Conservation (phyloP, 1,284 basidiomycete genomes). For the Ganoderma resinaceum region DNA sequence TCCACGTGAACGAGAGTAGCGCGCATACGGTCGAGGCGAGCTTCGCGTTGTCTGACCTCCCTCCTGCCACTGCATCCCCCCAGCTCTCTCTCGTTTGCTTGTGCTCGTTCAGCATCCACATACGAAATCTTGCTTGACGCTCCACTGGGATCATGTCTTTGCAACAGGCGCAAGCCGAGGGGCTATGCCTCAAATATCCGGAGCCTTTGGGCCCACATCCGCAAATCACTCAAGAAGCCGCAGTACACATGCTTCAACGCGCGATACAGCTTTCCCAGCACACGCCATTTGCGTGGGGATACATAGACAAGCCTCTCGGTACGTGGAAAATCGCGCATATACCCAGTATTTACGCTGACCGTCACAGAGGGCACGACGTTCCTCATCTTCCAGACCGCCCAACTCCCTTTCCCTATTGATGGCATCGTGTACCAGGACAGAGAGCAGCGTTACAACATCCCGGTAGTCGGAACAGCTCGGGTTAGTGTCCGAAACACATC, state of each 20-base stretch:
- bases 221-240: constrained; percentile 62
- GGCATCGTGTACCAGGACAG: constrained; percentile 76
- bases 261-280: constrained; percentile 60
- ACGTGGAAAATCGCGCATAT: constrained; percentile 30
- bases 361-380: constrained; percentile 68
- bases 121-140: background rate
- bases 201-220: constrained; percentile 64
- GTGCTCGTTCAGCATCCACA: background rate
- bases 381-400: constrained; percentile 65
- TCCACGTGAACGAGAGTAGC: background rate
- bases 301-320: constrained; percentile 78
- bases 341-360: background rate
- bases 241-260: constrained; percentile 64
- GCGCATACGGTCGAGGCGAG: no score
- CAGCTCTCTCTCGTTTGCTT: background rate
- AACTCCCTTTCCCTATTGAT: constrained; percentile 67
- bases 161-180: constrained; percentile 36
- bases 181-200: constrained; percentile 69
- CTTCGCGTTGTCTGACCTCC: no score
- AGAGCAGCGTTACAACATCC: constrained; percentile 64
- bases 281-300: constrained; percentile 71
- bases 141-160: constrained; percentile 16
- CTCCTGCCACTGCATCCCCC: background rate
- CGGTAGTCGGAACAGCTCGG: constrained; percentile 52
- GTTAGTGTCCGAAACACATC: constrained; percentile 45